Evolutionary conservation across 306 rosid genomes (phyloP), one percentile per base, ranked within the genome.

Genomic region (Vigna hirtella): DNA sequence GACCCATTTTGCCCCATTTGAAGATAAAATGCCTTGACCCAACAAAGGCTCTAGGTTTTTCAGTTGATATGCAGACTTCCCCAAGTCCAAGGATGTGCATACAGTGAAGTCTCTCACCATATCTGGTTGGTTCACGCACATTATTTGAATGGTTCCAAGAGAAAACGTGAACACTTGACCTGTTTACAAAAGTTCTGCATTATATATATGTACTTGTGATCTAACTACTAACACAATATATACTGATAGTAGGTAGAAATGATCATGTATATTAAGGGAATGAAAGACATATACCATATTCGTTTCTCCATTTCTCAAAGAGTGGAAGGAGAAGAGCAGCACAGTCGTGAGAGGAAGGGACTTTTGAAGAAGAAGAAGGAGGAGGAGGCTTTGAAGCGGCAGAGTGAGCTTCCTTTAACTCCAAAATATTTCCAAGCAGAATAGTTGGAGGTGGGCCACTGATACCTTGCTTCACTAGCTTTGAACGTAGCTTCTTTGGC

Each of bases 391-490:
- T 79, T 18, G 65, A 20, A 28, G 56, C 3, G 17, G 49, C 7
- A 2, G 57, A 24, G 16, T 74, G 83, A 15, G 82, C 51, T 18
- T 77, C 76, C 66, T 66, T 81, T 13, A 88, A 76, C 50, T 86
- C 89, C 50, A 4, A 12, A 8, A 81, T 79, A 42, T 88, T 88
- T 63, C 91, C 88, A 1, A 81, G 80, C 3, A 88, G 72, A 14
- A 88, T 24, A 77, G 80, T 51, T 15, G 84, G 82, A 1, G 84
- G 73, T 11, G 91, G 89, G 47, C 91, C 91, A 3, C 5, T 79
- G 69, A 88, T 81, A 10, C 91, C 86, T 86, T 88, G 91, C 12
- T 84, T 81, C 38, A 48, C 72, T 10, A 87, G 79, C 53, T 38
- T 30, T 40, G 82, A 55, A 7, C 86, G 73, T 34, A 84, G 76